A percentile compares a stretch with the other conserved stretches of the same genome.
These are phyloP conservation scores for Leccinellum luteum DNA, from an alignment of 768 basidiomycete genomes.

Conservation along the genomic window DNA sequence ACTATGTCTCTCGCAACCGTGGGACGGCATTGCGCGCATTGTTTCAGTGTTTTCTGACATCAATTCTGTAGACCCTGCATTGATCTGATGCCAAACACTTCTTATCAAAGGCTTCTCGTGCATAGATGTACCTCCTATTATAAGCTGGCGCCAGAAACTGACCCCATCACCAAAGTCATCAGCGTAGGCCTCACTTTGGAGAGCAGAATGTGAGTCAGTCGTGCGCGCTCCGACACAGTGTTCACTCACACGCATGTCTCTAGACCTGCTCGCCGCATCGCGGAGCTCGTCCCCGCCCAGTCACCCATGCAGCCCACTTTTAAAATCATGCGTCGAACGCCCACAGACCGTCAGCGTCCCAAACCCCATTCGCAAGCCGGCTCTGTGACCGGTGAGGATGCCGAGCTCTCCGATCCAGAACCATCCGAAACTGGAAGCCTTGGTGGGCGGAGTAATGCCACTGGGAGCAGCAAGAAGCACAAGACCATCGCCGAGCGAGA, in stretches of 20 bases:
- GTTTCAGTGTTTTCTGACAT: slow-evolving; percentile 16
- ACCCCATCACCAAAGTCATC: slow-evolving; percentile 62
- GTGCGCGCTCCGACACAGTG: not conserved
- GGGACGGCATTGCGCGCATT: not conserved
- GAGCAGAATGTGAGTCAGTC: slow-evolving; percentile 73
- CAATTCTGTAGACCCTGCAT: slow-evolving; percentile 50
- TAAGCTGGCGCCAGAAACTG: slow-evolving; percentile 67
- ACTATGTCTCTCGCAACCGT: slow-evolving; percentile 8
- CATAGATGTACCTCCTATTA: slow-evolving; percentile 86
- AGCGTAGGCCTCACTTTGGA: slow-evolving; percentile 55
- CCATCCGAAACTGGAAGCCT: slow-evolving; percentile 79
- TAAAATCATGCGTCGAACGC: slow-evolving; percentile 80
- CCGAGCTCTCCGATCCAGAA: slow-evolving; percentile 73
- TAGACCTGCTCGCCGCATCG: slow-evolving; percentile 69
- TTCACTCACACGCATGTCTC: slow-evolving; percentile 15
- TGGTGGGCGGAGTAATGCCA: slow-evolving; percentile 64
- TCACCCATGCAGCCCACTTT: slow-evolving; percentile 69
- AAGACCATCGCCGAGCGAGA: slow-evolving; percentile 84
- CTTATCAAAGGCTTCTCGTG: slow-evolving; percentile 83
- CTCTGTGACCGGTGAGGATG: slow-evolving; percentile 73
- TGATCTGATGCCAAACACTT: slow-evolving; percentile 66
- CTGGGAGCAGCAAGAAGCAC: slow-evolving; percentile 61
- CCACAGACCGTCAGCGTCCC: slow-evolving; percentile 51
- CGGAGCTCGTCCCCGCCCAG: slow-evolving; percentile 77
- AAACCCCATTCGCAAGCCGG: slow-evolving; percentile 68